A percentile compares a stretch with the other conserved stretches of the same genome.
Evolutionary conservation across 371 early-diverging fungal species (phyloP).

Genomic region (Blakeslea trispora): DNA sequence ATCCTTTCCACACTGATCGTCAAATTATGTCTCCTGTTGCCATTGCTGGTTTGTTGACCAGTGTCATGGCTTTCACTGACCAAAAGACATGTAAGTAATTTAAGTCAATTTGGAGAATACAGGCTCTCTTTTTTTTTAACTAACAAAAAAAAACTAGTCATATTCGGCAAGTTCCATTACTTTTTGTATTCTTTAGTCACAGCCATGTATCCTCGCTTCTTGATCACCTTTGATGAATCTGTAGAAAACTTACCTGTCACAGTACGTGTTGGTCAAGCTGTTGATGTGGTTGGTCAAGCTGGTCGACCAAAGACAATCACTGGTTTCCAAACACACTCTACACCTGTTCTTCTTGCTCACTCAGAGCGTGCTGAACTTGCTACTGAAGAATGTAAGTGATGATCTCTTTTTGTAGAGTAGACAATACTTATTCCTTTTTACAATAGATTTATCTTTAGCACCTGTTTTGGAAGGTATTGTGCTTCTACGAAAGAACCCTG

Average conservation of each 20-base stretch:
- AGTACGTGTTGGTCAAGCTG: constrained; percentile 98
- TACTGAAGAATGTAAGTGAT: constrained; percentile 90
- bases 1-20: constrained; percentile 93
- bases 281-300: constrained; percentile 99
- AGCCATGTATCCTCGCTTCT: constrained; percentile 97
- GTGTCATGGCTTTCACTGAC: constrained; percentile 88
- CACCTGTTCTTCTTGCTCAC: constrained; percentile 96
- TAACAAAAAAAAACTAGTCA: constrained; percentile 46
- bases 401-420: background rate
- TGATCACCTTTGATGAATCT: constrained; percentile 91
- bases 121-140: constrained; percentile 12
- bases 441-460: constrained; percentile 69
- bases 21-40: constrained; percentile 89
- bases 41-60: constrained; percentile 86
- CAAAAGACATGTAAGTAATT: constrained; percentile 73
- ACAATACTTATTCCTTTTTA: constrained; percentile 7
- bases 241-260: constrained; percentile 78
- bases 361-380: constrained; percentile 98
- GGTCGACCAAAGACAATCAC: constrained; percentile 98
- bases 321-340: constrained; percentile 98
- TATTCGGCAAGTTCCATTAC: constrained; percentile 88
- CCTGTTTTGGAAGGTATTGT: constrained; percentile 94
- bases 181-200: constrained; percentile 91
- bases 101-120: background rate
- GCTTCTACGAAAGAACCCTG: constrained; percentile 91